These are phyloP conservation scores for Sphaerulina musiva DNA, from an alignment of 2,329 filamentous ascomycete genomes.

Conservation along the genomic window DNA sequence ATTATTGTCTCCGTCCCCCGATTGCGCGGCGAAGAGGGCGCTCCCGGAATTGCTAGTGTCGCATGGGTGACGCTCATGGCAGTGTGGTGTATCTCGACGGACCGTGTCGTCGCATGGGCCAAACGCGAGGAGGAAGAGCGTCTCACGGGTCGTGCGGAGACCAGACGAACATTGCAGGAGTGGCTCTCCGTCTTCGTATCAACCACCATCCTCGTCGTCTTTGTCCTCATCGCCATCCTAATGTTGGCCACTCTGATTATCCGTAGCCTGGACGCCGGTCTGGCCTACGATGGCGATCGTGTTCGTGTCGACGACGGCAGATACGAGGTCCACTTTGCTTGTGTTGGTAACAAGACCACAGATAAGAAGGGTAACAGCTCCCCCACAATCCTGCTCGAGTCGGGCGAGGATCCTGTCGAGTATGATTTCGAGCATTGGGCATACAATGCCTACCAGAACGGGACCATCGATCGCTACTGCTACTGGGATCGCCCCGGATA, in stretches of 20 bases:
- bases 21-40: conserved; percentile 76
- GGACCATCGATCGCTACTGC: conserved; percentile 82
- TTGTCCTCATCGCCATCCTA: conserved; percentile 63
- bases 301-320: conserved; percentile 78
- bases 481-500: conserved; percentile 91
- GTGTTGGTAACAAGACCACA: conserved; percentile 63
- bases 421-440: conserved; percentile 74
- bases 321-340: conserved; percentile 81
- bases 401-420: conserved; percentile 72
- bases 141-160: conserved; percentile 81
- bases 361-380: conserved; percentile 47
- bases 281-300: conserved; percentile 65
- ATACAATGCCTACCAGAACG: conserved; percentile 66
- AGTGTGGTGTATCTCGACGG: conserved; percentile 70
- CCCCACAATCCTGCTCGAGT: conserved; percentile 83
- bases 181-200: conserved; percentile 76
- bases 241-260: conserved; percentile 75
- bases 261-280: conserved; percentile 68
- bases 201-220: conserved; percentile 62
- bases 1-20: conserved; percentile 69
- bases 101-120: conserved; percentile 80
- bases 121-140: conserved; percentile 90
- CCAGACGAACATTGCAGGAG: conserved; percentile 70
- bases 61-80: conserved; percentile 76
- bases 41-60: conserved; percentile 81